Evolutionary conservation across 176 grass and related monocot genomes (phyloP).

Genomic region (Aegilops umbellulata): DNA sequence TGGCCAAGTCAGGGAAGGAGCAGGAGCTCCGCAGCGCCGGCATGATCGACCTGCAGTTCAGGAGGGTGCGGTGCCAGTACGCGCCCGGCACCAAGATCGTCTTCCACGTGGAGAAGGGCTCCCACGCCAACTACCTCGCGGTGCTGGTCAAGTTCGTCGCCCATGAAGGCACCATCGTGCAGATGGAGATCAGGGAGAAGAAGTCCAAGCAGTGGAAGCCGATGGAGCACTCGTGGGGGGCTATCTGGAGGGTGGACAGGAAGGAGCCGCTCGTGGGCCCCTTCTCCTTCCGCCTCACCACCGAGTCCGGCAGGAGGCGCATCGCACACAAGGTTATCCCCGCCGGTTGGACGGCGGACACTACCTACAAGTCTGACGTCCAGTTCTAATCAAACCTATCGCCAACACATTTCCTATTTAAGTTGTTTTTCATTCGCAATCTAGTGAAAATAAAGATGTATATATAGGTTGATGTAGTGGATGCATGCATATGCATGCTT

Average conservation of each 20-base stretch:
- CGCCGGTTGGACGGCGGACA: slow-evolving; percentile 21
- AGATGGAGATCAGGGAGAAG: slow-evolving; percentile 46
- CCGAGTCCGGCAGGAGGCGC: slow-evolving; percentile 48
- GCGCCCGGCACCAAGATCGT: slow-evolving; percentile 27
- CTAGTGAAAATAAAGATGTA: not conserved
- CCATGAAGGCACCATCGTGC: slow-evolving; percentile 55
- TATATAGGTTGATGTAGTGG: not conserved
- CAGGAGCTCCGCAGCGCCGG: not conserved
- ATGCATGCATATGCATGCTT: not conserved
- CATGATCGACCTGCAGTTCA: slow-evolving; percentile 4
- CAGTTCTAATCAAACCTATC: not conserved
- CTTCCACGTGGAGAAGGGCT: slow-evolving; percentile 62
- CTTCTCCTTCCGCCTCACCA: slow-evolving; percentile 65
- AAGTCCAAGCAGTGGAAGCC: slow-evolving; percentile 21
- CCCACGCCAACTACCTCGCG: slow-evolving; percentile 56
- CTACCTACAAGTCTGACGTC: slow-evolving; percentile 44
- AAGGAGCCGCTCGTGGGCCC: slow-evolving; percentile 23
- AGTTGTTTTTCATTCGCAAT: not conserved
- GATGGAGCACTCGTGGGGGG: slow-evolving; percentile 55
- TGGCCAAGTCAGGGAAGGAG: not conserved
- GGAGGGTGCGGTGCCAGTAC: slow-evolving; percentile 17
- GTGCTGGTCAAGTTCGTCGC: slow-evolving; percentile 54
- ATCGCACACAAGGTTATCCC: slow-evolving; percentile 51
- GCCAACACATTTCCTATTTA: not conserved
- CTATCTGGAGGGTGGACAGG: slow-evolving; percentile 52